Conservation (phyloP, 2,329 filamentous ascomycete genomes). For the Colletotrichum endophyticum region DNA sequence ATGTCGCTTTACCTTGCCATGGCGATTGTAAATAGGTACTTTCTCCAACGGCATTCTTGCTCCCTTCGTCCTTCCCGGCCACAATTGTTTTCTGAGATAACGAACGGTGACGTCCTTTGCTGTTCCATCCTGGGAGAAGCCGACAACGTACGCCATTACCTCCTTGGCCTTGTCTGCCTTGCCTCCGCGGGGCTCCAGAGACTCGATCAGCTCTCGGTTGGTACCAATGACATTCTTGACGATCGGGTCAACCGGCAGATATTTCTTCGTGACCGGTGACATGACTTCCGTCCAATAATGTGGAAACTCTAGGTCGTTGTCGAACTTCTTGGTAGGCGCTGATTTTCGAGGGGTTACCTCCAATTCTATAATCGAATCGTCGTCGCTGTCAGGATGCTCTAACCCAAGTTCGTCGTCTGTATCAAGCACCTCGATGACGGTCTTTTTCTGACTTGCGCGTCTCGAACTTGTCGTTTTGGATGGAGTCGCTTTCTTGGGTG, state of each 20-base stretch:
- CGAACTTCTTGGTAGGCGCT: slow-evolving; percentile 57
- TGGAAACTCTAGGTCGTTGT: slow-evolving; percentile 80
- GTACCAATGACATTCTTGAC: slow-evolving; percentile 73
- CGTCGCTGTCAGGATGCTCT: slow-evolving; percentile 59
- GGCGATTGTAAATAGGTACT: slow-evolving; percentile 76
- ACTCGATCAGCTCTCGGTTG: slow-evolving; percentile 73
- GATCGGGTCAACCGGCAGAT: slow-evolving; percentile 78
- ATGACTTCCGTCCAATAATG: slow-evolving; percentile 94
- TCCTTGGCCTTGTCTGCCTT: slow-evolving; percentile 88
- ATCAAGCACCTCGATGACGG: neutral
- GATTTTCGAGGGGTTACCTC: slow-evolving; percentile 46
- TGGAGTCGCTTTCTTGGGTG: neutral
- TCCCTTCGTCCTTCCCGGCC: slow-evolving; percentile 91
- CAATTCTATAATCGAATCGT: slow-evolving; percentile 65
- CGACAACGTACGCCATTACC: slow-evolving; percentile 87
- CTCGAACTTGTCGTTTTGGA: neutral
- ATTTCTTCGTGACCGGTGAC: slow-evolving; percentile 80
- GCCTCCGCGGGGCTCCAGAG: slow-evolving; percentile 81
- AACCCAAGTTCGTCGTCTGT: slow-evolving; percentile 15
- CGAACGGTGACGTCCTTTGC: slow-evolving; percentile 95
- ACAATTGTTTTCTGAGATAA: slow-evolving; percentile 81
- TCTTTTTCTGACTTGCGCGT: neutral
- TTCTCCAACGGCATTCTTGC: slow-evolving; percentile 80
- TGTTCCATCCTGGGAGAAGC: slow-evolving; percentile 81
- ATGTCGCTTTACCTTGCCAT: slow-evolving; percentile 78